Evolutionary conservation across 306 rosid genomes (phyloP), one percentile per base, ranked within the genome.

Genomic region (Boehmeria nivea): DNA sequence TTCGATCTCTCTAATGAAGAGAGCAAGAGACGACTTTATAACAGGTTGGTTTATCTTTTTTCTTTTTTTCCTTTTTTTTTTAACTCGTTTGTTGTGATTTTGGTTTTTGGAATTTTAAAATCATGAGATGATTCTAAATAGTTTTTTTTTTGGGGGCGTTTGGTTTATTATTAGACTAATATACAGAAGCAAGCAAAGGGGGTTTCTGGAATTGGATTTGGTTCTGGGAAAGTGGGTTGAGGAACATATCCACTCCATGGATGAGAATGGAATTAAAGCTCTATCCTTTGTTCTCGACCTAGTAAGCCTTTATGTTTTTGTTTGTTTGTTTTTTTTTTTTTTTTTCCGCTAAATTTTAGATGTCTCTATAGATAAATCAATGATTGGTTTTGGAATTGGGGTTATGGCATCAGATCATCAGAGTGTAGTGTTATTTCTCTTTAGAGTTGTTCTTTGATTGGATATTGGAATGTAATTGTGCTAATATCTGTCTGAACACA

Each of bases 181-280:
- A 23, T 91, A 91, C 50, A 79, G 96, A 78, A 91, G 98, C 82
- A 91, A 75, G 60, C 98, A 90, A 36, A 78, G 94, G 45, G 98
- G 98, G 45, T 80, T 87, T 60, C 62, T 90, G 43, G 95, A 90
- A 43, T 67, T 90, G 63, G 98, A 90, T 70, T 80, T 90, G 88
- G 65, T 90, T 44, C 83, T 90, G 19, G 98, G 98, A 8, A 87
- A 87, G 69, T 90, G 98, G 98, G 95, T 87, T 3, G 82, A 87
- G 78, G 80, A 87, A 21, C 69, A 90, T 50, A 67, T 90, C 33
- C 76, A 67, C 57, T 72, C 94, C 24, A 63, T 90, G 83, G 89
- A 87, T 76, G 93, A 86, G 52, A 63, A 37, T 54, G 80, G 80
- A 26, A 59, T 90, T 59, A 73, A 56, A 72, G 62, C 80, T 78